These are phyloP conservation scores for Alliaria petiolata DNA, from an alignment of 345 rosid genomes.

Conservation along the genomic window DNA sequence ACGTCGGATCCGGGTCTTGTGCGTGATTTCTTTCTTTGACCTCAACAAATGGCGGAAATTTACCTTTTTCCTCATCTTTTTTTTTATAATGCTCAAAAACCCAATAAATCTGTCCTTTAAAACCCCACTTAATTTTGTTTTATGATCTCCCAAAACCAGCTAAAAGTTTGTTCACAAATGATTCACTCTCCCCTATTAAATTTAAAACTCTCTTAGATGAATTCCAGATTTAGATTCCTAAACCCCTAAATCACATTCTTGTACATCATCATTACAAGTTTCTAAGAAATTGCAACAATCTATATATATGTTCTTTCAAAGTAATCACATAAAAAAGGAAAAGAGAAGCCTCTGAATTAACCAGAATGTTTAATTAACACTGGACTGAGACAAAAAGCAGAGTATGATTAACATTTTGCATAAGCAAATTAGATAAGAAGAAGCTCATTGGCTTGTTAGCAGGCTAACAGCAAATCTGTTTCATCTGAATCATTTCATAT, in stretches of 20 bases:
- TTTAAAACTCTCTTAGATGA: background rate
- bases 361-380: background rate
- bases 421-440: background rate
- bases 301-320: background rate
- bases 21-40: background rate
- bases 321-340: background rate
- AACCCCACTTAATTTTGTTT: background rate
- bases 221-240: background rate
- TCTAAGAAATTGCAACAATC: background rate
- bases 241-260: background rate
- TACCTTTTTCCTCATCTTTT: background rate
- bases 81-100: background rate
- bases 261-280: background rate
- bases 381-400: background rate
- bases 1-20: background rate
- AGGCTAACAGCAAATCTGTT: background rate
- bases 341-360: background rate
- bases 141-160: background rate
- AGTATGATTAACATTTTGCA: background rate
- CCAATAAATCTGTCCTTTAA: background rate
- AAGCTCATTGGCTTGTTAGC: background rate
- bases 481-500: slow-evolving; percentile 1
- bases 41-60: background rate
- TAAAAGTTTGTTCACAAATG: background rate
- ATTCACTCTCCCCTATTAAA: background rate